Evolutionary conservation across 768 basidiomycete genomes (phyloP).

Genomic region (Leccinum longicurvipes): DNA sequence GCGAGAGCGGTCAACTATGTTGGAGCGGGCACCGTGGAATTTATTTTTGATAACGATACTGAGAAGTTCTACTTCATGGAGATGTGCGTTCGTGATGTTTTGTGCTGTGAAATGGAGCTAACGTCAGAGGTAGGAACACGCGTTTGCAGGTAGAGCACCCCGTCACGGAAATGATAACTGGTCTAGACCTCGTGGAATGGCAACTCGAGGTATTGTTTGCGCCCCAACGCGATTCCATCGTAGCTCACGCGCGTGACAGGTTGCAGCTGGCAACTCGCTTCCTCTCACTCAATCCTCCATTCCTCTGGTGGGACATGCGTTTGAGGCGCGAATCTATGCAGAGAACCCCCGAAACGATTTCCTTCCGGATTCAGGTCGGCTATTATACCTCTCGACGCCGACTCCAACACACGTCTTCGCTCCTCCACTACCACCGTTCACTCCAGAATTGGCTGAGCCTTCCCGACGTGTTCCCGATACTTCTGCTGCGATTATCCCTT

Average conservation of each 20-base stretch:
- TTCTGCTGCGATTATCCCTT: constrained; percentile 40
- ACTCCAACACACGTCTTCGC: constrained; percentile 68
- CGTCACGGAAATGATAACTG: constrained; percentile 93
- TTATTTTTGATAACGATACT: constrained; percentile 93
- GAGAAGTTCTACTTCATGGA: constrained; percentile 93
- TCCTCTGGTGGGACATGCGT: constrained; percentile 87
- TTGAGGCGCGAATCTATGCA: constrained; percentile 94
- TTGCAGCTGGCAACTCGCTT: constrained; percentile 85
- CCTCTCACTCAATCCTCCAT: constrained; percentile 75
- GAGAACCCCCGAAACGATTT: constrained; percentile 93
- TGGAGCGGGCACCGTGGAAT: constrained; percentile 93
- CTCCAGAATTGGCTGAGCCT: constrained; percentile 21
- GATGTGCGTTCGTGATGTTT: constrained; percentile 47
- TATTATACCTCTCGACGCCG: constrained; percentile 81
- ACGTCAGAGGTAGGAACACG: constrained; percentile 58
- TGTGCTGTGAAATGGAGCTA: background rate
- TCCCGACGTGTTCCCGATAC: constrained; percentile 21
- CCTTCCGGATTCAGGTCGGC: constrained; percentile 83
- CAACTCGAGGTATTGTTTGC: constrained; percentile 65
- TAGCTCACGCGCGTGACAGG: constrained; percentile 36
- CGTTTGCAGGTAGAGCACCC: constrained; percentile 88
- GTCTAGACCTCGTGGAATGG: constrained; percentile 93
- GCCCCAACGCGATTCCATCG: background rate
- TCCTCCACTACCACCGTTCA: constrained; percentile 36
- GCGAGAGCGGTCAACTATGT: constrained; percentile 89